These are phyloP conservation scores for Fusarium globosum DNA, from an alignment of 2,329 filamentous ascomycete genomes.

Conservation along the genomic window DNA sequence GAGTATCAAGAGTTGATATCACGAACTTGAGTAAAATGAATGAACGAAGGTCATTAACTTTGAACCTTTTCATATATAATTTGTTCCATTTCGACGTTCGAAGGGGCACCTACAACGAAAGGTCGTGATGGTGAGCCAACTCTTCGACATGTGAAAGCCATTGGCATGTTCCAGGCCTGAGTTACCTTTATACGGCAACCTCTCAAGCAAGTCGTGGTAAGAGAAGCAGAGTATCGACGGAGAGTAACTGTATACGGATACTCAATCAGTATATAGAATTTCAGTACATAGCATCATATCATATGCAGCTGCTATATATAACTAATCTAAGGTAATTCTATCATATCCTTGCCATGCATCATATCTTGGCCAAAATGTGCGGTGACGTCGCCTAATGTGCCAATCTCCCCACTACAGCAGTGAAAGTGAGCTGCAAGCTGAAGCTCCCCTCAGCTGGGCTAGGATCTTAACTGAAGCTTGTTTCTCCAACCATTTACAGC, in stretches of 20 bases:
- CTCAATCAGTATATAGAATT: not conserved
- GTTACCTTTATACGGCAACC: not conserved
- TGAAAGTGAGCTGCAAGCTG: slow-evolving; percentile 14
- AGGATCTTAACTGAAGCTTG: slow-evolving; percentile 38
- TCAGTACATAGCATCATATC: not conserved
- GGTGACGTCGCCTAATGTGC: slow-evolving; percentile 38
- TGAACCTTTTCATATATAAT: not conserved
- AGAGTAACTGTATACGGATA: not conserved
- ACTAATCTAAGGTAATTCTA: not conserved
- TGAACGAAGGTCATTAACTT: too few species aligned
- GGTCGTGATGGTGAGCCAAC: not conserved
- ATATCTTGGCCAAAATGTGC: not conserved
- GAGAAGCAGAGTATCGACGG: not conserved
- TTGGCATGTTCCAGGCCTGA: not conserved
- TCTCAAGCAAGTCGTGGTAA: not conserved
- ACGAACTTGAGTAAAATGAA: not conserved
- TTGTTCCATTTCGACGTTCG: not conserved
- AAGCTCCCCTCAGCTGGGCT: slow-evolving; percentile 20
- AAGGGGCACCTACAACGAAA: not conserved
- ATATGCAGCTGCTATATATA: not conserved
- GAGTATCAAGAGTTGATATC: not conserved
- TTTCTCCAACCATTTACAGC: slow-evolving; percentile 33
- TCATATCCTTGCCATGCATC: not conserved
- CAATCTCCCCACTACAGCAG: slow-evolving; percentile 9
- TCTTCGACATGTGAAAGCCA: slow-evolving; percentile 15